Evolutionary conservation across 352 stramenopile species (phyloP).

Genomic region (Globisporangium yorkense): DNA sequence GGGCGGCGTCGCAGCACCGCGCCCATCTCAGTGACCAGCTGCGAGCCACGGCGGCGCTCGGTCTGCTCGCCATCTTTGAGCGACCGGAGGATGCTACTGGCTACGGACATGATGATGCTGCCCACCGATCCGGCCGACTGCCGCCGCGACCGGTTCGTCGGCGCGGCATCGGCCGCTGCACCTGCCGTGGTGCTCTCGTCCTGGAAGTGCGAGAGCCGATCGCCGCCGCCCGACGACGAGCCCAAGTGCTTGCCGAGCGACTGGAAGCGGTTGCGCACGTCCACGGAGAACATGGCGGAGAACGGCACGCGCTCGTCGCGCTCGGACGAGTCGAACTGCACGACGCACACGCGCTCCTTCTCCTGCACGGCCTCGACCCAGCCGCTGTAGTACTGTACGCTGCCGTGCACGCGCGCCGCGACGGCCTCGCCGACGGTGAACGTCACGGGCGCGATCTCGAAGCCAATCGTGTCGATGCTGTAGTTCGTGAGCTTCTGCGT

Average conservation of each 20-base stretch:
- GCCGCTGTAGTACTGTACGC: slow-evolving; percentile 51
- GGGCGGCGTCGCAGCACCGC: slow-evolving; percentile 11
- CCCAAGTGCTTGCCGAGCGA: slow-evolving; percentile 26
- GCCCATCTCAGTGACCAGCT: slow-evolving; percentile 37
- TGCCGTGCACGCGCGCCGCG: slow-evolving; percentile 52
- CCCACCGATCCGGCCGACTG: slow-evolving; percentile 50
- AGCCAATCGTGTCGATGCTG: slow-evolving; percentile 71
- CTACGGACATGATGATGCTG: slow-evolving; percentile 59
- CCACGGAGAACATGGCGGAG: slow-evolving; percentile 62
- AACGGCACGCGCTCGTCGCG: slow-evolving; percentile 55
- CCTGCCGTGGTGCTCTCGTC: slow-evolving; percentile 8
- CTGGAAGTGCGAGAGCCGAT: slow-evolving; percentile 10
- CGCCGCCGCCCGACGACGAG: slow-evolving; percentile 33
- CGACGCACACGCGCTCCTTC: slow-evolving; percentile 50
- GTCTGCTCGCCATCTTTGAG: slow-evolving; percentile 24
- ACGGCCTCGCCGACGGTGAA: slow-evolving; percentile 57
- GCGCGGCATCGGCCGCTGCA: not conserved
- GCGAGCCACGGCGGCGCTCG: slow-evolving; percentile 32
- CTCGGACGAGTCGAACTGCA: slow-evolving; percentile 70
- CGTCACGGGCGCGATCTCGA: slow-evolving; percentile 47
- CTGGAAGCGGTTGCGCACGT: slow-evolving; percentile 38
- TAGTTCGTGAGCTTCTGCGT: slow-evolving; percentile 71
- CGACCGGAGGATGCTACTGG: slow-evolving; percentile 37
- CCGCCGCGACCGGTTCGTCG: slow-evolving; percentile 11
- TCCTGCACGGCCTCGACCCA: slow-evolving; percentile 49